phyloP scores from a whole-genome alignment of 352 stramenopile genomes.

The Phytophthora melonis region DNA sequence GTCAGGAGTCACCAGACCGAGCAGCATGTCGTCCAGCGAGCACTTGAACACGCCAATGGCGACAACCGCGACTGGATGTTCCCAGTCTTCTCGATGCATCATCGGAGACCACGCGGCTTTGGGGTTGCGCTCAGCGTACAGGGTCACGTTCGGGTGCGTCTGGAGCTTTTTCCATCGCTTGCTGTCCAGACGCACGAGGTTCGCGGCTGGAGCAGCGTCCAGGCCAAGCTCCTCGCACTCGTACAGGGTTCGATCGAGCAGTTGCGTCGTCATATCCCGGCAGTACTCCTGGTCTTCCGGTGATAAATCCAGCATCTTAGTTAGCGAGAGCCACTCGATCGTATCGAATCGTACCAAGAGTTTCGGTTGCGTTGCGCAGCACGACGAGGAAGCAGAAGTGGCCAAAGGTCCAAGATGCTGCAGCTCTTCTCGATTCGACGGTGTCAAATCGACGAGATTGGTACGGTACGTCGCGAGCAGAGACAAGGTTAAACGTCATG shows the following conservation, averaged over 20 bases:
- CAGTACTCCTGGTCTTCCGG: constrained; percentile 22
- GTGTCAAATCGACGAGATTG: neutral
- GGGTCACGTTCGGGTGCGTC: constrained; percentile 18
- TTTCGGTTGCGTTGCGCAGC: neutral
- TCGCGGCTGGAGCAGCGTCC: neutral
- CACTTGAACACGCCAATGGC: constrained; percentile 23
- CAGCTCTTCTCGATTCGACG: constrained; percentile 11
- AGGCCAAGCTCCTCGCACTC: constrained; percentile 34
- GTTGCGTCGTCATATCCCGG: constrained; percentile 29
- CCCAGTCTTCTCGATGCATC: constrained; percentile 27
- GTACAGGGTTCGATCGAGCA: constrained; percentile 32
- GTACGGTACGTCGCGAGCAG: neutral
- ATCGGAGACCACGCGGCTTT: constrained; percentile 29
- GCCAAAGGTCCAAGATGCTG: constrained; percentile 9
- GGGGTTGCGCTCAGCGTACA: constrained; percentile 30
- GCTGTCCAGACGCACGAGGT: constrained; percentile 15
- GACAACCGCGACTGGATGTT: constrained; percentile 23
- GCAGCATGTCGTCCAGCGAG: constrained; percentile 32
- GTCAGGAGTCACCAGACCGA: constrained; percentile 19
- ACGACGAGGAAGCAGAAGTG: constrained; percentile 7
- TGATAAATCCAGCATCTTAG: constrained; percentile 28
- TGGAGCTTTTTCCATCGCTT: constrained; percentile 38
- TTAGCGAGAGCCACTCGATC: constrained; percentile 7
- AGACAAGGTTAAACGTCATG: constrained; percentile 2
- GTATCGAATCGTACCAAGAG: neutral